Base-by-base conservation (phyloP, 768 basidiomycete genomes). In the Tulasnella sp. region DNA sequence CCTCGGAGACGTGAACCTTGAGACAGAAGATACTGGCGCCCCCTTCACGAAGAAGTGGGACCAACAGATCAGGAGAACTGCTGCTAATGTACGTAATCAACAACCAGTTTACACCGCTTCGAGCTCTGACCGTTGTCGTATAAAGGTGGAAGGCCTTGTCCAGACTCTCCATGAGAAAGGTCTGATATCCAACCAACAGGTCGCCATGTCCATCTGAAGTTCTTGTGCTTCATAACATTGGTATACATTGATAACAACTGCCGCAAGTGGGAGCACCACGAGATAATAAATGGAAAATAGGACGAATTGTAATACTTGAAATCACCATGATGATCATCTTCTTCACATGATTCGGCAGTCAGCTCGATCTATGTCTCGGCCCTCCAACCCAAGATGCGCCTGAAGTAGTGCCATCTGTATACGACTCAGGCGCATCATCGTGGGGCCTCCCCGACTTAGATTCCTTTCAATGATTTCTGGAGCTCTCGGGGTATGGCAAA, bases 31-130 rank as follows among this genome's bases (percentile, higher is more conserved):
- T 64, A 88, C 91, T 7, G 88, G 87, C 0, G 85, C 88, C 4
- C 84, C 85, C 4, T 88, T 88, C 72, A 97, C 93, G 0, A 94
- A 95, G 73, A 80, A 88, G 56, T 99, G 96, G 96, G 96, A 99
- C 69, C 83, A 81, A 68, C 86, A 94, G 68, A 97, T 97, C 68
- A 81, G 90, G 64, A 77, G 84, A 65, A 92, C 86, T 0, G 89
- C 89, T 44, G 84, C 88, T 29, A 88, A 89, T 68, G 93, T 94
- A 70, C 65, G 82, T 51, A 15, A 24, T 8, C 50, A 38, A 38
- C 29, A 19, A 11, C 27, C 54, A 42, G 19, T 10, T 10, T 66
- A 13, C 65, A 19, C 32, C 27, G 32, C 29, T 38, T 51, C n/a
- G 43, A 43, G 52, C 45, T 55, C 60, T 64, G 30, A 19, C 62